Evolutionary conservation across 164 flowering plant species (phyloP).

Genomic region (Amborella trichopoda): DNA sequence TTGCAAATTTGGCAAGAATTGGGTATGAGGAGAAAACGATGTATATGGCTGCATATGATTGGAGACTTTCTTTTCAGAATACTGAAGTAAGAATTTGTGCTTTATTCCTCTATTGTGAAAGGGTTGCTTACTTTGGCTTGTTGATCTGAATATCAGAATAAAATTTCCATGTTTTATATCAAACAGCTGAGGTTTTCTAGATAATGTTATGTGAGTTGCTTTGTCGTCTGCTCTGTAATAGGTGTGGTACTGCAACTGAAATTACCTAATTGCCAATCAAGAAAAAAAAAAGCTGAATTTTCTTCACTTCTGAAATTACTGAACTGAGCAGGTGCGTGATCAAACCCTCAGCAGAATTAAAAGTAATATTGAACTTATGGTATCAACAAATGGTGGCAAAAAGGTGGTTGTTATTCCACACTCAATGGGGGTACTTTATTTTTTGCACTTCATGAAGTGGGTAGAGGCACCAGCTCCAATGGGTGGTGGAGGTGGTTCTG

Average conservation of each 20-base stretch:
- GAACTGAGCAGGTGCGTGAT: conserved; percentile 34
- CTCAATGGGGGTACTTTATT: conserved; percentile 63
- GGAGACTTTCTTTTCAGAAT: conserved; percentile 58
- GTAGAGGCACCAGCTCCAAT: conserved; percentile 58
- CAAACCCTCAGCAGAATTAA: conserved; percentile 48
- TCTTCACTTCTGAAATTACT: conserved; percentile 1
- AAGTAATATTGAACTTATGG: conserved; percentile 60
- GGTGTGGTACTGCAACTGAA: no score
- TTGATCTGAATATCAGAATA: no score
- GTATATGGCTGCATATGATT: conserved; percentile 68
- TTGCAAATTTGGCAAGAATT: conserved; percentile 56
- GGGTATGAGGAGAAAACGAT: conserved; percentile 65
- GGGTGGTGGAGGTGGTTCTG: conserved; percentile 66
- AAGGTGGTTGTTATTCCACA: conserved; percentile 57
- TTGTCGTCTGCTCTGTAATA: no score
- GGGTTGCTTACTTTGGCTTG: no score
- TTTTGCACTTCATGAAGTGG: conserved; percentile 65
- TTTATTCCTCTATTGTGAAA: no score
- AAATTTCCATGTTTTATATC: no score
- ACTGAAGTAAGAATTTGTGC: no score
- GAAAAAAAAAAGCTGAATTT: no score
- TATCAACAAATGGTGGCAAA: conserved; percentile 38
- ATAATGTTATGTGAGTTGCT: no score
- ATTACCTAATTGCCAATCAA: no score
- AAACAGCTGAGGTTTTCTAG: no score